phyloP scores from a whole-genome alignment of 2,329 filamentous ascomycete species.

The Nakataea oryzae region DNA sequence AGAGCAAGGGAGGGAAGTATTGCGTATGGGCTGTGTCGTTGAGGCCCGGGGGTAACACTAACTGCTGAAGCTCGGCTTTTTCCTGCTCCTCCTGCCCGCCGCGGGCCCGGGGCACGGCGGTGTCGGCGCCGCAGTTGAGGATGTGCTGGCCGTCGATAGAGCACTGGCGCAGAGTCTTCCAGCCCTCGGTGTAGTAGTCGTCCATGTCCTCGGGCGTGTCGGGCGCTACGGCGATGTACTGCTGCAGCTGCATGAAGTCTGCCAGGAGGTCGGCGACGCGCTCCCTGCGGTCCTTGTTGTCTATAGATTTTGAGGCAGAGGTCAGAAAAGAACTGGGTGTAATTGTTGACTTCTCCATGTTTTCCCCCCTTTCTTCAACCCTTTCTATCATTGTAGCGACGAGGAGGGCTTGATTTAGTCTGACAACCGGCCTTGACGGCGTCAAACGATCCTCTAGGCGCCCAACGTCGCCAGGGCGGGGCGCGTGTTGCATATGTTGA shows the following conservation, averaged over 20 bases:
- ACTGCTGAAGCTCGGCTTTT: conserved; percentile 55
- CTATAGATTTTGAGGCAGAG: conserved; percentile 20
- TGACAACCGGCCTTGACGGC: neutral
- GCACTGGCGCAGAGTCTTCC: conserved; percentile 52
- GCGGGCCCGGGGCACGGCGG: conserved; percentile 39
- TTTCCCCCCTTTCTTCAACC: neutral
- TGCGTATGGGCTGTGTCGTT: neutral
- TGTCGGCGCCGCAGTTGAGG: conserved; percentile 53
- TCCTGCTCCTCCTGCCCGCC: conserved; percentile 48
- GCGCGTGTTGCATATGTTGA: neutral
- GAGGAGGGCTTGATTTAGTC: neutral
- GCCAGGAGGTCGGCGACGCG: conserved; percentile 52
- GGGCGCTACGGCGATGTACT: conserved; percentile 48
- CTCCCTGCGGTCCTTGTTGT: conserved; percentile 47
- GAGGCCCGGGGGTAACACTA: conserved; percentile 17
- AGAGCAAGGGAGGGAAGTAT: neutral
- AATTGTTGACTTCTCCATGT: neutral
- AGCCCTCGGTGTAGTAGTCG: conserved; percentile 55
- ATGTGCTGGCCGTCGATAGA: conserved; percentile 53
- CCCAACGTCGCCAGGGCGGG: neutral
- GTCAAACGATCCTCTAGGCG: neutral
- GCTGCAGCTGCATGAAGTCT: conserved; percentile 52
- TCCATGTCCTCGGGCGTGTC: conserved; percentile 41
- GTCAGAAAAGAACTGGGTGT: neutral
- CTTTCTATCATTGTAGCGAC: neutral